Evolutionary conservation across 2,329 filamentous ascomycete species (phyloP), one percentile per base, ranked within the genome.

Genomic region (Zasmidium angulare): DNA sequence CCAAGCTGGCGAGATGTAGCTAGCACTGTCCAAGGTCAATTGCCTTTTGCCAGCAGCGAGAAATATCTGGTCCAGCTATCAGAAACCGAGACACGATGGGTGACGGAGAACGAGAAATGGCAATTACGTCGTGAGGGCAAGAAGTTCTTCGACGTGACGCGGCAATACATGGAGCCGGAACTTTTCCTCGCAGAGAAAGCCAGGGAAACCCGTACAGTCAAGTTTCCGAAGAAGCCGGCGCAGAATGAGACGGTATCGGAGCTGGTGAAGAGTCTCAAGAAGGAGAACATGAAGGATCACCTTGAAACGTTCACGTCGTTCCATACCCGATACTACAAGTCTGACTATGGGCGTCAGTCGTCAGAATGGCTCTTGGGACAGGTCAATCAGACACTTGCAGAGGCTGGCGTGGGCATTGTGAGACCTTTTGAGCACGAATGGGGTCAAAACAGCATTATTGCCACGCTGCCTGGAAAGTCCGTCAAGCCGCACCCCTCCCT

Each of bases 81-180:
- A n/a, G 91, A 91, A 2, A 91, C 90, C 57, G 83, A 93, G 73
- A 93, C 88, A 22, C 81, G 84, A 81, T 95, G 90, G 89, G 88
- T 97, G 29, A 96, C 91, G 0, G 93, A 98, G 70, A 90, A 96
- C 36, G 87, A 97, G 79, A 99, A 98, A 78, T 97, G 93, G 92
- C 87, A 88, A 75, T 79, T 98, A 64, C 88, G 89, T 71, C 83
- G 91, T 67, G 83, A 90, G 72, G 92, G 92, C 69, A 82, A 88
- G 66, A 89, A 88, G 70, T 98, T 98, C 82, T 96, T 98, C 83
- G 93, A 98, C 77, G 93, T 98, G 71, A 97, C 95, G 61, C 84
- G 91, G 11, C 56, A 61, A 46, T 85, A 87, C 57, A 79, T 81
- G 53, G 83, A 89, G 52, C 82, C 55, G 17, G 59, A 60, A 7